Evolutionary conservation across 768 basidiomycete species (phyloP), one percentile per base, ranked within the genome.

Genomic region (Megacollybia marginata): DNA sequence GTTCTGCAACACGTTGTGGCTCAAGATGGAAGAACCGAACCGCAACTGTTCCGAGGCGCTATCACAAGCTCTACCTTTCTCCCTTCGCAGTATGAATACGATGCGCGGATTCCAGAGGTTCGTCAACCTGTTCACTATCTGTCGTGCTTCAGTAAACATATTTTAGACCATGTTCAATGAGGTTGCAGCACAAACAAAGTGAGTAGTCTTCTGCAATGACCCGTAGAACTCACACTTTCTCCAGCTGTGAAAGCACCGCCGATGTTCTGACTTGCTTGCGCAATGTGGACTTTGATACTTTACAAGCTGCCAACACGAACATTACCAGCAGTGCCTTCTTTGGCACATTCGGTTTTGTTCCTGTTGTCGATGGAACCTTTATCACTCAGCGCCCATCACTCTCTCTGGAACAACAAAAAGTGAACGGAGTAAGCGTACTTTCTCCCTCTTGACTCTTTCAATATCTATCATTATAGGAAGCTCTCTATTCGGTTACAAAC

Each of bases 311-410:
- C 38, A 71, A 69, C 53, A 52, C 38, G 13, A 42, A 57, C 2
- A 57, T 69, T 33, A 62, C 55, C 31, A 13, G 20, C 3, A 43
- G 18, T 3, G 65, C 58, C 13, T 64, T 67, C 49, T 66, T 56
- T 40, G 64, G 65, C 1, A 66, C 65, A 1, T 65, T 59, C n/a
- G n/a, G n/a, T n/a, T 28, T 18, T 53, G 18, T 61, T 65, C 33
- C 69, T 4, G 68, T 71, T 19, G 62, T 71, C 4, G 69, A 70
- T 34, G 69, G 65, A 2, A 63, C 57, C 1, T 71, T 75, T 50
- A 74, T 78, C 34, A 59, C 64, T 0, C 68, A 72, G 35, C 60
- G 72, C 15, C 73, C 76, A 7, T 71, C 64, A 0, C 50, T 65
- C 43, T 61, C 69, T 5, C 47, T 79, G 16, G 54, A 56, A 7